A percentile compares a stretch with the other conserved stretches of the same genome.
Conservation (phyloP, 2,329 filamentous ascomycete species). For the Endothia cerciana region DNA sequence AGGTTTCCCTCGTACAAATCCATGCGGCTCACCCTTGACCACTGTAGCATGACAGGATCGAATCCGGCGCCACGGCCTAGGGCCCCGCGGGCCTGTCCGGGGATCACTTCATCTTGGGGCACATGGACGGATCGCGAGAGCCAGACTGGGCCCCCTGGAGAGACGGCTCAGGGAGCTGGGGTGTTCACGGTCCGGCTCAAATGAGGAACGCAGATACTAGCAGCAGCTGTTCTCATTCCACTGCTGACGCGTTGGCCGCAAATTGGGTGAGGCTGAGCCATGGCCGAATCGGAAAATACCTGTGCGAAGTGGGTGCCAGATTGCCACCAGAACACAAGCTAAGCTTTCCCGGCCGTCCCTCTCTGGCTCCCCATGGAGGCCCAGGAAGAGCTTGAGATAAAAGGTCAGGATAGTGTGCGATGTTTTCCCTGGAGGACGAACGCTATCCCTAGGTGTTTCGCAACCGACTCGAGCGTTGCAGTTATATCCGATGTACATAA, state of each 20-base stretch:
- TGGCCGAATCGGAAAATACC: constrained; percentile 1
- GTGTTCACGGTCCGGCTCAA: constrained; percentile 1
- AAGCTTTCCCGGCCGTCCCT: not conserved
- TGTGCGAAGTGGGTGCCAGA: not conserved
- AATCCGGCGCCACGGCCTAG: not conserved
- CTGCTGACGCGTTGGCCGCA: constrained; percentile 21
- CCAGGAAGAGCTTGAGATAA: not conserved
- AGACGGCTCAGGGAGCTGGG: not conserved
- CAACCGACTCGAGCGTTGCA: constrained; percentile 13
- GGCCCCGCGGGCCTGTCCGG: not conserved
- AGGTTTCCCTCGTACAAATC: not conserved
- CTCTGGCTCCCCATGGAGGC: not conserved
- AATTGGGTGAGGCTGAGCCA: constrained; percentile 7
- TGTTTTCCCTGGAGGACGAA: not conserved
- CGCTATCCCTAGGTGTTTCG: constrained; percentile 7
- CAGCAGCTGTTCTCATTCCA: constrained; percentile 11
- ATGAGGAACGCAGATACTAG: not conserved
- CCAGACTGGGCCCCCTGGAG: not conserved
- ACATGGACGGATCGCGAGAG: not conserved
- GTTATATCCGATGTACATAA: constrained; percentile 9
- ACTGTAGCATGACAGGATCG: not conserved
- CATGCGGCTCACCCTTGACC: not conserved
- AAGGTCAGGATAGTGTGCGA: not conserved
- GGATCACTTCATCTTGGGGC: not conserved
- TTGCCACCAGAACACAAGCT: not conserved